A percentile compares a stretch with the other conserved stretches of the same genome.
phyloP scores from a whole-genome alignment of 23 red algal species.

The Gracilaria gracilis region DNA sequence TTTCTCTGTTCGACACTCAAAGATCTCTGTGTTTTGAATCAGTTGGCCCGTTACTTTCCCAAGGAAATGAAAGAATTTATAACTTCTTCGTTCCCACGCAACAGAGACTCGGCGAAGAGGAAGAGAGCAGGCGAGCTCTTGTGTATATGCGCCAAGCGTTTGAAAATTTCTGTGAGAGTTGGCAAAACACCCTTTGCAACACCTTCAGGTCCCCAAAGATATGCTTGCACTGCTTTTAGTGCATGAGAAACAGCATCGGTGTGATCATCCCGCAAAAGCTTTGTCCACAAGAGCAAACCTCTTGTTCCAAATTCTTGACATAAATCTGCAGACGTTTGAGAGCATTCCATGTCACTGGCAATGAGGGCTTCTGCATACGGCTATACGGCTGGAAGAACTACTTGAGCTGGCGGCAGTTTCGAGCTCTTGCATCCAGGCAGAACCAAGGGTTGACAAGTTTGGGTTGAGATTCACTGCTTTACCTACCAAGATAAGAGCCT shows the following conservation, averaged over 20 bases:
- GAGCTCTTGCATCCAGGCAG: slow-evolving; percentile 35
- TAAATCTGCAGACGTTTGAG: neutral
- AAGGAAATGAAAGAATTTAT: neutral
- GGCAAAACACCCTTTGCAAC: slow-evolving; percentile 13
- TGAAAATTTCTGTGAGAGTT: slow-evolving; percentile 32
- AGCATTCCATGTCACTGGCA: neutral
- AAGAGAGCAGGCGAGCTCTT: neutral
- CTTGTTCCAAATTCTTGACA: neutral
- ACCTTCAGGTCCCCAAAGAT: neutral
- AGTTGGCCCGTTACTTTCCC: neutral
- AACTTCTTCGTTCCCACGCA: neutral
- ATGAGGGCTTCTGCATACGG: slow-evolving; percentile 26
- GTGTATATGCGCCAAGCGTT: neutral
- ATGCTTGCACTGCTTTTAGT: slow-evolving; percentile 17
- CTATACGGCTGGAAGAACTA: slow-evolving; percentile 13
- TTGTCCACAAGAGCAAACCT: slow-evolving; percentile 9
- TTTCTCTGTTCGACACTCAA: neutral
- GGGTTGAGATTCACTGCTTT: neutral
- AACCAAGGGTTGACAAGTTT: neutral
- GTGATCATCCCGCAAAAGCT: slow-evolving; percentile 30
- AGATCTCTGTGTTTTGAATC: neutral
- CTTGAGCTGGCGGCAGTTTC: neutral
- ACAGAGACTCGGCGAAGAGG: neutral
- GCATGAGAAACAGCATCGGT: slow-evolving; percentile 18
- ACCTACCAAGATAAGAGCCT: slow-evolving; percentile 28